Percentiles rank a stretch among this genome's conserved stretches.
Conservation (phyloP, 2,329 filamentous ascomycete genomes). For the Rhinocladiella mackenziei region DNA sequence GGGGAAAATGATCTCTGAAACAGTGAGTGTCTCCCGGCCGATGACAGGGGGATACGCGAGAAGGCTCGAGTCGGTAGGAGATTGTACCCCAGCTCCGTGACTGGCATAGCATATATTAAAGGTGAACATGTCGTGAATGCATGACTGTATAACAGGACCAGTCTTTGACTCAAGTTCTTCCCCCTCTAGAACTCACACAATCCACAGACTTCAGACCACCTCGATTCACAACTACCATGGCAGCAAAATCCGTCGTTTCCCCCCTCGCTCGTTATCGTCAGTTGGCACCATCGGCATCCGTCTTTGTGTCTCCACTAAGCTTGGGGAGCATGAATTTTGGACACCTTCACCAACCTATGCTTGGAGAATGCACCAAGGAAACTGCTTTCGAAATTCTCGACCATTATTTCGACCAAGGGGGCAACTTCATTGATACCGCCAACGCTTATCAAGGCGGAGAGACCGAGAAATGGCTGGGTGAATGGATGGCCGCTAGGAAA, state of each 20-base stretch:
- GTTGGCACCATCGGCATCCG: slow-evolving; percentile 49
- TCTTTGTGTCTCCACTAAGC: slow-evolving; percentile 54
- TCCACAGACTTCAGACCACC: no score
- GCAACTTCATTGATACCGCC: slow-evolving; percentile 53
- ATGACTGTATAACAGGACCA: no score
- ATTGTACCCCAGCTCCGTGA: no score
- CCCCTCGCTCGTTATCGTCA: slow-evolving; percentile 51
- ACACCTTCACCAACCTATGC: slow-evolving; percentile 40
- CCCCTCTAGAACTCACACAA: no score
- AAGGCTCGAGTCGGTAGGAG: no score
- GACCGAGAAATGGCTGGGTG: slow-evolving; percentile 48
- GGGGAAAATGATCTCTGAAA: no score
- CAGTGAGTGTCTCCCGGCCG: no score
- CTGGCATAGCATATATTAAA: no score
- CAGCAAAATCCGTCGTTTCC: slow-evolving; percentile 3
- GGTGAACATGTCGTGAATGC: no score
- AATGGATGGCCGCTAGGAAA: slow-evolving; percentile 47
- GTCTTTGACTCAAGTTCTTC: no score
- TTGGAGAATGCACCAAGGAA: slow-evolving; percentile 41
- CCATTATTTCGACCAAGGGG: slow-evolving; percentile 43
- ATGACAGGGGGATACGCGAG: no score
- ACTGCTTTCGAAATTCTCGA: slow-evolving; percentile 46
- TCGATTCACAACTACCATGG: no score
- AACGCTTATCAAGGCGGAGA: slow-evolving; percentile 44
- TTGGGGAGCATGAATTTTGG: slow-evolving; percentile 55